phyloP scores from a whole-genome alignment of 2,329 filamentous ascomycete genomes.

The Microsporum ferrugineum region DNA sequence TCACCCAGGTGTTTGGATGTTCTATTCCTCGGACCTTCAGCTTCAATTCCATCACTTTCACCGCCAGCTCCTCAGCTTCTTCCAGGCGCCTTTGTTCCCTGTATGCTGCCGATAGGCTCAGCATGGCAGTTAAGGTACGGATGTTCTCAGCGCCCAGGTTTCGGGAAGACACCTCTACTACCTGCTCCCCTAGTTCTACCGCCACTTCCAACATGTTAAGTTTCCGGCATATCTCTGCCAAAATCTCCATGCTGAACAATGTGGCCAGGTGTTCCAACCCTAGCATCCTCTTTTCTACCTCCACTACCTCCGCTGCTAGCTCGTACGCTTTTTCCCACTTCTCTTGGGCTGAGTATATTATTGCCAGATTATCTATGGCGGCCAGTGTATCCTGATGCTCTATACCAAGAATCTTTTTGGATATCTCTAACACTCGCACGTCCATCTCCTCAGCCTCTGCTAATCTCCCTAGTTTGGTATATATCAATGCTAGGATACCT shows the following conservation, averaged over 20 bases:
- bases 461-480: no score
- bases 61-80: conserved; percentile 8
- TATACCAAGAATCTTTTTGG: no score
- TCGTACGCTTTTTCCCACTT: no score
- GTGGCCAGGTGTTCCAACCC: background rate
- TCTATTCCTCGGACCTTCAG: conserved; percentile 11
- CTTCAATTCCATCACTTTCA: conserved; percentile 3
- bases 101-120: conserved; percentile 13
- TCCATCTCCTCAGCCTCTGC: no score
- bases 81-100: conserved; percentile 9
- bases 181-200: background rate
- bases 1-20: conserved; percentile 13
- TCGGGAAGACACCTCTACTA: conserved; percentile 4
- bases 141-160: conserved; percentile 12
- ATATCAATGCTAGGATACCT: no score
- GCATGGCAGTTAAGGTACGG: conserved; percentile 15
- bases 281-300: background rate
- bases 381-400: no score
- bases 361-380: no score
- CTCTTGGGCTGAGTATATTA: no score
- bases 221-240: background rate
- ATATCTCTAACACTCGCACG: no score
- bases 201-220: background rate
- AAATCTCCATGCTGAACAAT: background rate
- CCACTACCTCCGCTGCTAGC: no score